phyloP scores from a whole-genome alignment of 805 yeast genomes.

The Hanseniaspora thailandica region DNA sequence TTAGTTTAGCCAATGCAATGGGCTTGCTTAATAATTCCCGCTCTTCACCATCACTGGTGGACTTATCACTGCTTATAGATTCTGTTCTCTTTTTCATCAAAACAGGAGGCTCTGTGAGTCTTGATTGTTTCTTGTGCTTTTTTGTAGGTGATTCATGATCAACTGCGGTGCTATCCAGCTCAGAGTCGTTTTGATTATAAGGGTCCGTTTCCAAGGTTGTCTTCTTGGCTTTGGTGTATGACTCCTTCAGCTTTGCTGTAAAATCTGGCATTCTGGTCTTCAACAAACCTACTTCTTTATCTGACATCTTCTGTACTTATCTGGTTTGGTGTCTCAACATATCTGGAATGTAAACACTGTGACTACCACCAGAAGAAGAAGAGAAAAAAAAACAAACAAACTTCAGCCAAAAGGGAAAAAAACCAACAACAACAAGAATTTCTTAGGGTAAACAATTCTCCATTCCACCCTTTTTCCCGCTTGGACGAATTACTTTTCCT shows the following conservation, averaged over 20 bases:
- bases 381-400: no score
- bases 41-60: conserved; percentile 14
- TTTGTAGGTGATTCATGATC: conserved; percentile 12
- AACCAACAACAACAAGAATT: no score
- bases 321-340: no score
- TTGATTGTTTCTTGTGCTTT: background rate
- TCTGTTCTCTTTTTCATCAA: background rate
- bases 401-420: no score
- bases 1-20: background rate
- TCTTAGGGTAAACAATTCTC: no score
- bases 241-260: background rate
- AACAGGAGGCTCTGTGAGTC: background rate
- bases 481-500: no score
- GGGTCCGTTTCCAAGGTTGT: background rate
- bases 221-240: background rate
- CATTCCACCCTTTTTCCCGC: no score
- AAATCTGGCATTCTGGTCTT: background rate
- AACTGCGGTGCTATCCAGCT: background rate
- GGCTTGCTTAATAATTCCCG: background rate
- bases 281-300: background rate
- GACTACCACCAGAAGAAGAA: no score
- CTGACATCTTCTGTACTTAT: background rate
- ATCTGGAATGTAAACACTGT: no score
- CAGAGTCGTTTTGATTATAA: background rate
- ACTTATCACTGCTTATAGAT: conserved; percentile 9